Percentiles rank a stretch among this genome's conserved stretches.
Evolutionary conservation across 2,329 filamentous ascomycete genomes (phyloP).

Genomic region (Amauroascus niger): DNA sequence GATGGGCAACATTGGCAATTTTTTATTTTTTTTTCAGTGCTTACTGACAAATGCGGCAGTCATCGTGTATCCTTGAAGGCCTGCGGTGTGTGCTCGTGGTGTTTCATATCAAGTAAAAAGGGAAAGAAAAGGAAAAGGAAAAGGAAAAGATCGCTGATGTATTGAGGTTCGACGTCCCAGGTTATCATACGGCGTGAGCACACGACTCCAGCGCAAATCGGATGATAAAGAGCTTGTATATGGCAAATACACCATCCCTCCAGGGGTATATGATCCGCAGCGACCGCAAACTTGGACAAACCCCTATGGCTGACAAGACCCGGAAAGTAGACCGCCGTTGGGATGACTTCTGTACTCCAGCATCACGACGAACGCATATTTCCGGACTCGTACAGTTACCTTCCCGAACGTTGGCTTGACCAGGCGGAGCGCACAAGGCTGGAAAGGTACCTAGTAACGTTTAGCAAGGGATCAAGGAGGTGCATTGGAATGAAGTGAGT

Average conservation of each 20-base stretch:
- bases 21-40: too few relatives aligned
- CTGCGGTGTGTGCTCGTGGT: constrained; percentile 15
- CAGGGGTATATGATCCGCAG: constrained; percentile 15
- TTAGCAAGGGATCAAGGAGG: constrained; percentile 18
- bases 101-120: too few relatives aligned
- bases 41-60: constrained; percentile 9
- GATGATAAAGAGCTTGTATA: constrained; percentile 16
- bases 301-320: not conserved
- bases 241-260: constrained; percentile 17
- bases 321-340: constrained; percentile 17
- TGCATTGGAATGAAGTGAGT: constrained; percentile 21
- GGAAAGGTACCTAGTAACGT: constrained; percentile 20
- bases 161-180: constrained; percentile 6
- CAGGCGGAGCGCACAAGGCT: constrained; percentile 15
- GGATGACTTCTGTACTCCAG: constrained; percentile 19
- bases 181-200: constrained; percentile 18
- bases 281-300: not conserved
- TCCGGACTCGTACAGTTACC: constrained; percentile 18
- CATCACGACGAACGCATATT: constrained; percentile 21
- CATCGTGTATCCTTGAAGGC: constrained; percentile 18
- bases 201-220: constrained; percentile 17
- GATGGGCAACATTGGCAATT: not conserved
- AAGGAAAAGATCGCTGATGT: too few relatives aligned
- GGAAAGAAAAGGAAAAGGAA: too few relatives aligned
- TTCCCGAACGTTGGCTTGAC: constrained; percentile 22